phyloP scores from a whole-genome alignment of 2,329 filamentous ascomycete genomes.

The Coniochaeta hoffmannii region DNA sequence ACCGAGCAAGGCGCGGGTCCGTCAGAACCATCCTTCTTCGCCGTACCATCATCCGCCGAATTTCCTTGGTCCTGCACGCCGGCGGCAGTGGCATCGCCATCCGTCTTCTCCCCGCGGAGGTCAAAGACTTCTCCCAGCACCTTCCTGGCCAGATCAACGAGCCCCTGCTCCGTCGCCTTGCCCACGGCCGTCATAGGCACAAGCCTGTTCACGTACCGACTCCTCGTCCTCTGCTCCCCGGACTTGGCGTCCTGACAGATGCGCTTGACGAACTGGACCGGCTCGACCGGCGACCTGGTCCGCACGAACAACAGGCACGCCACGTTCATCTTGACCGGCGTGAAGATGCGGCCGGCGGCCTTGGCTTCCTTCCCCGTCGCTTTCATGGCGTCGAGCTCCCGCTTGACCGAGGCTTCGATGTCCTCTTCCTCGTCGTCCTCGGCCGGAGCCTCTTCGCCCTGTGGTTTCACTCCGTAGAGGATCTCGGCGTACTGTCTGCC shows the following conservation, averaged over 20 bases:
- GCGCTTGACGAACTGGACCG: constrained; percentile 42
- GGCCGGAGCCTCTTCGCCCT: constrained; percentile 19
- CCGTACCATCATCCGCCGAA: constrained; percentile 5
- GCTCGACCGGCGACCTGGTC: constrained; percentile 46
- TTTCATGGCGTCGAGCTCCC: constrained; percentile 61
- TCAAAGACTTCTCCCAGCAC: constrained; percentile 60
- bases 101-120: constrained; percentile 24
- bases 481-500: constrained; percentile 54
- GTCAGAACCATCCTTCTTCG: constrained; percentile 3
- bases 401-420: constrained; percentile 65
- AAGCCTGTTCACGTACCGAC: constrained; percentile 51
- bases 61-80: constrained; percentile 5
- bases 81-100: not conserved
- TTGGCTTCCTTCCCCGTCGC: constrained; percentile 28
- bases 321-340: constrained; percentile 45
- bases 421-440: constrained; percentile 35
- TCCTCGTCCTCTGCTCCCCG: constrained; percentile 30
- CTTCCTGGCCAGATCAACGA: constrained; percentile 55
- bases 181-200: constrained; percentile 45
- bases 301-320: constrained; percentile 59
- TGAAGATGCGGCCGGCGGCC: constrained; percentile 40
- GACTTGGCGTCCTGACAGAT: constrained; percentile 48
- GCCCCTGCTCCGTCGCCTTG: constrained; percentile 61
- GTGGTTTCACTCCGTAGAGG: constrained; percentile 43
- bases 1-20: constrained; percentile 30